These are phyloP conservation scores for Epichloe coenophiala DNA, from an alignment of 2,329 filamentous ascomycete species.

Conservation along the genomic window DNA sequence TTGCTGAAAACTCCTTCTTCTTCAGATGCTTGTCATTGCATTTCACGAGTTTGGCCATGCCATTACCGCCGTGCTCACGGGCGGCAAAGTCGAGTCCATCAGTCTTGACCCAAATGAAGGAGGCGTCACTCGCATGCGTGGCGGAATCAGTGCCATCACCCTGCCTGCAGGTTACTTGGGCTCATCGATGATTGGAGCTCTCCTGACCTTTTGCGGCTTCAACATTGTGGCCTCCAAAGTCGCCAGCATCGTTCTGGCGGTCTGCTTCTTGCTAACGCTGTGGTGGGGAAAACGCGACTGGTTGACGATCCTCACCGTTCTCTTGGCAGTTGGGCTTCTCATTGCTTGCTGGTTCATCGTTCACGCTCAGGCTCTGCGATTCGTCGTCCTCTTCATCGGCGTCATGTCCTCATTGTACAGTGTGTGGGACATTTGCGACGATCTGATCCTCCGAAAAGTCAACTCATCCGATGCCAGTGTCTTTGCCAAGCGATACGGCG, in stretches of 20 bases:
- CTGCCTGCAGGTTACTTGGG: conserved; percentile 68
- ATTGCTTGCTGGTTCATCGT: conserved; percentile 70
- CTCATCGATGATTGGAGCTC: conserved; percentile 60
- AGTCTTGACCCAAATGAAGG: conserved; percentile 66
- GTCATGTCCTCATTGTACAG: conserved; percentile 73
- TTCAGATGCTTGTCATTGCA: conserved; percentile 66
- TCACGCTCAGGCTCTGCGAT: conserved; percentile 60
- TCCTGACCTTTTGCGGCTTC: conserved; percentile 70
- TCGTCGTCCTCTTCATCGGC: conserved; percentile 66
- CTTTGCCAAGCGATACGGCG: conserved; percentile 65
- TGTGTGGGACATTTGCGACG: conserved; percentile 77
- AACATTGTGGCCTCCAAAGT: conserved; percentile 70
- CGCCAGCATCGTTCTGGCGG: conserved; percentile 58
- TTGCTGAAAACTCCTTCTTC: neutral
- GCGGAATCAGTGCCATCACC: conserved; percentile 56
- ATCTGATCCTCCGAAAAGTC: conserved; percentile 67
- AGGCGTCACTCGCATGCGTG: conserved; percentile 65
- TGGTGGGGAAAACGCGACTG: conserved; percentile 74
- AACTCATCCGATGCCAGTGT: conserved; percentile 69
- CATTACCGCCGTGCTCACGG: conserved; percentile 57
- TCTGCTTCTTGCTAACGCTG: conserved; percentile 63
- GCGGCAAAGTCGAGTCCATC: conserved; percentile 61
- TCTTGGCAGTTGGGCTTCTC: conserved; percentile 56
- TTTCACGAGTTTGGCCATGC: conserved; percentile 75
- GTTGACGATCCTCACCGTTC: conserved; percentile 59